Base-by-base conservation (phyloP, 495 filamentous ascomycete species). In the Neurospora tetrasperma region DNA sequence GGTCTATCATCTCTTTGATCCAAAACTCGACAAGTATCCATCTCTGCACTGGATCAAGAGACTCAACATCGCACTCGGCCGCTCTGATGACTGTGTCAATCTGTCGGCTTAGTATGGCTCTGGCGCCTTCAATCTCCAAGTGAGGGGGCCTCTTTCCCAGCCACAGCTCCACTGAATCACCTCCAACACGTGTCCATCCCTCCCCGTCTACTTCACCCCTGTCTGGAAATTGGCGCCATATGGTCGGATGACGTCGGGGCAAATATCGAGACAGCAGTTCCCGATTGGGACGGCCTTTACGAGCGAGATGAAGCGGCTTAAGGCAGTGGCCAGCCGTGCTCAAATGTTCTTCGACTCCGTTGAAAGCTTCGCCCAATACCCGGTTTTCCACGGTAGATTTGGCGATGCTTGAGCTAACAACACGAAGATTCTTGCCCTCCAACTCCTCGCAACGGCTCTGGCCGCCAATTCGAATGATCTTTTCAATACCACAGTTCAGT, bases 391-490 rank as follows among this genome's bases (percentile, higher is more conserved):
- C 43, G 70, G 74, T 80, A 10, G 76, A 85, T 74, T 75, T 81
- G 20, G 71, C 69, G 8, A 73, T 73, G 3, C 12, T 20, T 66
- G 71, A 73, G 16, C 76, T 75, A 9, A 90, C 81, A 2, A 73
- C 72, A 5, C 84, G 80, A 2, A 91, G 83, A 69, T 88, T 89
- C 23, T 86, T 74, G 1, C 78, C 75, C 69, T 83, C 78, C 4
- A 90, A 79, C 35, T 81, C 75, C 48, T 91, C 87, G 0, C 88
- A 89, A 76, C 92, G 91, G 1, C 88, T 91, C 42, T 84, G 85
- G 8, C 85, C 87, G 1, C 92, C 92, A 14, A 96, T 88, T 20
- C 92, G 89, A 70, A 96, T 87, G 41, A 96, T 82, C 68, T 90
- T 85, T 4, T 82, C 82, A 42, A 92, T 81, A 0, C 84, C 83